phyloP scores from a whole-genome alignment of 1,139 yeast species.

The Yamadazyma trypodendri region DNA sequence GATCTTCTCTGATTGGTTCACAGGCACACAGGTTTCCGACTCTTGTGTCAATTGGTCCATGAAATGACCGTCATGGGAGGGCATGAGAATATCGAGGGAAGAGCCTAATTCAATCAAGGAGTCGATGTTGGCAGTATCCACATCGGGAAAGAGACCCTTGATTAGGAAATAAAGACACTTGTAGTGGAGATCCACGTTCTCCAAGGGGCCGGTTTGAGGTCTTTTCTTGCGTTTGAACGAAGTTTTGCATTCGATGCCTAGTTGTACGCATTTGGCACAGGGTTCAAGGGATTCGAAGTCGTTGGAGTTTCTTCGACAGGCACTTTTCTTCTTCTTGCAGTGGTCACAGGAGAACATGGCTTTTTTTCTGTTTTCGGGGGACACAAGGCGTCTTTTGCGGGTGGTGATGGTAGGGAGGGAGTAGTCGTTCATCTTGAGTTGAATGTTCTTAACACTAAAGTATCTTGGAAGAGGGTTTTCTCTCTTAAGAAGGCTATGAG shows the following conservation, averaged over 20 bases:
- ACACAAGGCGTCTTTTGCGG: slow-evolving; percentile 10
- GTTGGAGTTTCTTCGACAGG: slow-evolving; percentile 27
- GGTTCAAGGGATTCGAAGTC: slow-evolving; percentile 7
- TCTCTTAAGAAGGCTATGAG: too few species aligned
- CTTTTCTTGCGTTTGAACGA: slow-evolving; percentile 7
- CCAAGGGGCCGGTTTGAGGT: slow-evolving; percentile 26
- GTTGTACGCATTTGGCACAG: slow-evolving; percentile 5
- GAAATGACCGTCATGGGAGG: slow-evolving; percentile 13
- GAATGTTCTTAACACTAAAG: too few species aligned
- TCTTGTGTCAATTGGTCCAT: background rate
- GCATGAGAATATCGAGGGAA: slow-evolving; percentile 35
- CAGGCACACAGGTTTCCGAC: background rate
- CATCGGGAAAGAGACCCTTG: slow-evolving; percentile 38
- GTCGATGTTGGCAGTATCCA: slow-evolving; percentile 37
- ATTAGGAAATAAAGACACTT: slow-evolving; percentile 34
- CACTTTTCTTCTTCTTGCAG: slow-evolving; percentile 42
- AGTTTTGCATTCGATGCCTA: slow-evolving; percentile 7
- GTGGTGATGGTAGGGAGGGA: slow-evolving; percentile 5
- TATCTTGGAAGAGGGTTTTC: too few species aligned
- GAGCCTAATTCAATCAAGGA: slow-evolving; percentile 33
- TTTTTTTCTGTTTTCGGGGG: slow-evolving; percentile 17
- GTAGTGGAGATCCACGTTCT: slow-evolving; percentile 39
- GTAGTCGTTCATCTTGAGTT: background rate
- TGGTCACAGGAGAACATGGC: slow-evolving; percentile 42
- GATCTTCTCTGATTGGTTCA: slow-evolving; percentile 1